A percentile compares a stretch with the other conserved stretches of the same genome.
These are phyloP conservation scores for Inonotus hispidus DNA, from an alignment of 1,284 basidiomycete genomes.

Conservation along the genomic window DNA sequence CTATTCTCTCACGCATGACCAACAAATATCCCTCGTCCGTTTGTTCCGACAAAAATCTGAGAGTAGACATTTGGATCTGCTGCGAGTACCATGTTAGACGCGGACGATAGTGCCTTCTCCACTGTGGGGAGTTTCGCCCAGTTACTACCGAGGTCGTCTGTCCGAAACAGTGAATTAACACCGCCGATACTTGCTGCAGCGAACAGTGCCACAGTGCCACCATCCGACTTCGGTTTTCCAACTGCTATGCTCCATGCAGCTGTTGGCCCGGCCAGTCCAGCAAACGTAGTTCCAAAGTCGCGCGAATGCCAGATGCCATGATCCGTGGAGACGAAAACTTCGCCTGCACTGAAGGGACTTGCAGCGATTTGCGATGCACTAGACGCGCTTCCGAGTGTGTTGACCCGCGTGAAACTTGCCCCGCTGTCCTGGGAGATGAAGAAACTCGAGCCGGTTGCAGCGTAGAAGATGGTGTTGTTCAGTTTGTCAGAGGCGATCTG, in stretches of 20 bases:
- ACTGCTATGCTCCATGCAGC: conserved; percentile 22
- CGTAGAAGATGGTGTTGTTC: conserved; percentile 23
- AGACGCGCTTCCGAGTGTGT: conserved; percentile 20
- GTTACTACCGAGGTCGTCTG: conserved; percentile 23
- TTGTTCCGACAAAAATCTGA: conserved; percentile 24
- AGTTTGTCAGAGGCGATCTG: conserved; percentile 24
- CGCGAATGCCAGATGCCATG: conserved; percentile 24
- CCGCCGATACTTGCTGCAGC: conserved; percentile 20
- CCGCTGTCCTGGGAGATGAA: conserved; percentile 23
- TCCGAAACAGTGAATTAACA: conserved; percentile 21
- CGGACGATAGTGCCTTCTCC: conserved; percentile 15
- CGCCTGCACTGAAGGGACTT: conserved; percentile 21
- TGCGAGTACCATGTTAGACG: conserved; percentile 18
- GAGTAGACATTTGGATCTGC: conserved; percentile 18
- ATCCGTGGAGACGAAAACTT: conserved; percentile 24
- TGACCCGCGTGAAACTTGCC: conserved; percentile 20
- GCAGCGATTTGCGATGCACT: conserved; percentile 21
- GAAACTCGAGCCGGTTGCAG: conserved; percentile 22
- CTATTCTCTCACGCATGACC: conserved; percentile 1
- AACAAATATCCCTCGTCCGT: conserved; percentile 19
- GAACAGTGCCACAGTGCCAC: conserved; percentile 23
- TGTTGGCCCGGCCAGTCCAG: conserved; percentile 18
- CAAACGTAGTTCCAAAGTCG: conserved; percentile 22
- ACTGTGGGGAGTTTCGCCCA: conserved; percentile 23
- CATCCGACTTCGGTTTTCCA: conserved; percentile 23